Base-by-base conservation (phyloP, 2,329 filamentous ascomycete genomes). In the Teratosphaeriaceae sp. region DNA sequence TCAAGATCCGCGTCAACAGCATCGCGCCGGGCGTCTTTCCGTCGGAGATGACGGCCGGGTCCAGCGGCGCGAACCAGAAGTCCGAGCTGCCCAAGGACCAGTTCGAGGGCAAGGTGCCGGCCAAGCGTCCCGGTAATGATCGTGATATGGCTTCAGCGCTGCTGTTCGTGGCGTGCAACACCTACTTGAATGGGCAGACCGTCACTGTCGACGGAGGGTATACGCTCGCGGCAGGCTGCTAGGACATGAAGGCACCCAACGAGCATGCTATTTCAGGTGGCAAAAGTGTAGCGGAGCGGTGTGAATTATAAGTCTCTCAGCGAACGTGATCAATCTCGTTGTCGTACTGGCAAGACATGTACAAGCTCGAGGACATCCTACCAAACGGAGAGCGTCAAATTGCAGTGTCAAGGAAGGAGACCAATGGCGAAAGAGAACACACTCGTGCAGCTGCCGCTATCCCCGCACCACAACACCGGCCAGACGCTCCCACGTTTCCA, bases 11-110 rank as follows among this genome's bases (percentile, higher is more conserved):
- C 12, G 67, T 80, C 48, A 80, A 80, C 58, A 68, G 64, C 36
- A 77, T 80, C 49, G 73, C 75, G 2, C 76, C 75, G 0, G 74
- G 73, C 35, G 19, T 78, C 3, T 79, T 79, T 56, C 74, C 75
- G 0, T 71, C 67, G 12, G 74, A 79, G 59, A 78, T 79, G 73
- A 79, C 75, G 2, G 69, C 75, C 0, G 64, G 68, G 5, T 69
- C 70, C 36, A 72, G 68, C 44, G 68, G 69, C 26, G 67, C 71
- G 13, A 70, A 72, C 48, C 72, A 78, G 63, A 79, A 78, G 67
- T 72, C 66, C 22, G 60, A 71, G 46, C 66, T 79, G 45, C 67
- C 69, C 7, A 76, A 74, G 62, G 71, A 74, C 43, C 66, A 73
- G 51, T 74, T 72, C 55, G 67, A 65, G 42, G 54, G 63, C 47